phyloP scores from a whole-genome alignment of 441 rosid species.

The Macaranga tanarius region DNA sequence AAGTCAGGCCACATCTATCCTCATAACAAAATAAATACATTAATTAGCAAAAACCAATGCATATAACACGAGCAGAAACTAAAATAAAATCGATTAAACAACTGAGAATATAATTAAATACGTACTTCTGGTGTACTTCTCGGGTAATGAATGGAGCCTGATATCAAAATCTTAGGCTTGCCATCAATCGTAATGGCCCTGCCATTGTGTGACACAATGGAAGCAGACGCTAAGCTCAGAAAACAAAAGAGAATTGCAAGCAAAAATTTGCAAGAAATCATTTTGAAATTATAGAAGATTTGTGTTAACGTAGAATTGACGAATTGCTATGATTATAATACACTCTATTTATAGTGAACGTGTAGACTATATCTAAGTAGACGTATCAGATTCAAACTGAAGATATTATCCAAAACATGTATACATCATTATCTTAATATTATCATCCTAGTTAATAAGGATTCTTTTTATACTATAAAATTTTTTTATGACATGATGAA shows the following conservation, averaged over 20 bases:
- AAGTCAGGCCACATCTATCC: slow-evolving; percentile 73
- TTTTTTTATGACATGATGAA: too few relatives aligned
- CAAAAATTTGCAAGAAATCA: neutral
- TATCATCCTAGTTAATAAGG: too few relatives aligned
- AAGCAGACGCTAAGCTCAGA: neutral
- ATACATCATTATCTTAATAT: too few relatives aligned
- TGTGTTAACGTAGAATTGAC: too few relatives aligned
- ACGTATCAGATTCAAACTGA: too few relatives aligned
- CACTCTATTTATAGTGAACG: too few relatives aligned
- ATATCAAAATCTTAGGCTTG: slow-evolving; percentile 28
- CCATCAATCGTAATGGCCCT: slow-evolving; percentile 40
- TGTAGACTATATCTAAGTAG: too few relatives aligned
- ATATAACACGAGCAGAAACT: neutral
- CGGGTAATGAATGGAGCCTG: slow-evolving; percentile 46
- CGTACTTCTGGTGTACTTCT: slow-evolving; percentile 35
- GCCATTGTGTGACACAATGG: slow-evolving; percentile 28
- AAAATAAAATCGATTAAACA: neutral
- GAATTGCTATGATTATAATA: too few relatives aligned
- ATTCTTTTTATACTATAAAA: too few relatives aligned
- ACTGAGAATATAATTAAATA: too few relatives aligned
- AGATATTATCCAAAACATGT: too few relatives aligned
- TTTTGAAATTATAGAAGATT: neutral
- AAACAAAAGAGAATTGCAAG: neutral
- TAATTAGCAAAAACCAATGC: neutral
- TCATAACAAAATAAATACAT: too few relatives aligned